A percentile compares a stretch with the other conserved stretches of the same genome.
phyloP scores from a whole-genome alignment of 805 yeast species.

The Wickerhamiella spandovensis region DNA sequence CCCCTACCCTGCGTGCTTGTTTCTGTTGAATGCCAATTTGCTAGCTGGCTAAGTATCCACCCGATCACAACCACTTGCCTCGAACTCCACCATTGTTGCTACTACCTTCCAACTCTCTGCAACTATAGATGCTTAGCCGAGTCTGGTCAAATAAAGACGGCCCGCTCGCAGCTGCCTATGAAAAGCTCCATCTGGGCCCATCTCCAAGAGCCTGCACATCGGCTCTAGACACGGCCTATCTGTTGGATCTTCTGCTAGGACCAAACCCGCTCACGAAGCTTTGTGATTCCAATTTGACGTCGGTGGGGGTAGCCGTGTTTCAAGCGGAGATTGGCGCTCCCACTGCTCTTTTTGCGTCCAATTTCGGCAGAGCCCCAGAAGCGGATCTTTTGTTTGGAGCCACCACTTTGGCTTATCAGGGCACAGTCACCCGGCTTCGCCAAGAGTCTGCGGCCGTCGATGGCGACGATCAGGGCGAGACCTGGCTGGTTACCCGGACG shows the following conservation, averaged over 20 bases:
- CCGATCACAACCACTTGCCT: neutral
- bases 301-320: neutral
- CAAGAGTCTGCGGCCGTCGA: neutral
- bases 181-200: neutral
- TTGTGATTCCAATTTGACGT: neutral
- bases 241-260: neutral
- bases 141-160: neutral
- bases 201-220: neutral
- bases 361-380: neutral
- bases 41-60: no score
- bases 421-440: neutral
- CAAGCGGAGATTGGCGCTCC: neutral
- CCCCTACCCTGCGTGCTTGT: no score
- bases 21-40: neutral
- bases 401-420: neutral
- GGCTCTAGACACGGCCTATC: neutral
- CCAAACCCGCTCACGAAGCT: neutral
- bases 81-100: no score
- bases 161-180: neutral
- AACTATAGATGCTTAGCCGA: neutral
- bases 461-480: neutral
- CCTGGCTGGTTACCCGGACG: neutral
- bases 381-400: neutral
- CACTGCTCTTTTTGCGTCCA: neutral
- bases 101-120: neutral